Conservation (phyloP, 2,329 filamentous ascomycete species). For the Domatiomyces catenatus region DNA sequence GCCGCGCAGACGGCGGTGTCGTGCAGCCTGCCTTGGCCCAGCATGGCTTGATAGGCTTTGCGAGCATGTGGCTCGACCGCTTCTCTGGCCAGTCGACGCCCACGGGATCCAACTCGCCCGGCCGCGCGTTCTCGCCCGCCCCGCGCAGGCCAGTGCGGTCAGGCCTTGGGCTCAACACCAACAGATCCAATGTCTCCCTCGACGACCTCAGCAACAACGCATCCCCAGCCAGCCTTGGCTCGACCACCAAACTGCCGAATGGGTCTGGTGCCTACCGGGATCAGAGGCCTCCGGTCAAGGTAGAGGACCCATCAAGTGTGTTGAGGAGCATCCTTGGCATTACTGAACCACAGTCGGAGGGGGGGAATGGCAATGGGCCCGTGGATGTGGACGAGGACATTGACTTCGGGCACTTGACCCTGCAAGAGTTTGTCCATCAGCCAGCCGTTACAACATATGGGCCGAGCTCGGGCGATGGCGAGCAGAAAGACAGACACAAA, state of each 20-base stretch:
- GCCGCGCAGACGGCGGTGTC: not conserved
- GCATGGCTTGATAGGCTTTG: slow-evolving; percentile 1
- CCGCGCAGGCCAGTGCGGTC: slow-evolving; percentile 53
- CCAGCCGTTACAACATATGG: slow-evolving; percentile 46
- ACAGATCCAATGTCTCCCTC: slow-evolving; percentile 59
- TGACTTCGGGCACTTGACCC: slow-evolving; percentile 62
- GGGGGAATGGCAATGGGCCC: slow-evolving; percentile 6
- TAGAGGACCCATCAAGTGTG: slow-evolving; percentile 55
- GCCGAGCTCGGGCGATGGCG: slow-evolving; percentile 38
- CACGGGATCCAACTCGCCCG: slow-evolving; percentile 47
- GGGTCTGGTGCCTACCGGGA: slow-evolving; percentile 52
- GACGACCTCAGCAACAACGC: slow-evolving; percentile 51
- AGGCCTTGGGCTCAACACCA: slow-evolving; percentile 49
- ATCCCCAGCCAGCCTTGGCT: slow-evolving; percentile 59
- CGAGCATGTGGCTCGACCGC: slow-evolving; percentile 74
- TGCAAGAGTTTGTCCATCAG: slow-evolving; percentile 51
- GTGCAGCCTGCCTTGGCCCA: not conserved
- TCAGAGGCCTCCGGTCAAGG: slow-evolving; percentile 36
- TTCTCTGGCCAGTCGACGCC: slow-evolving; percentile 56
- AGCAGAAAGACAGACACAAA: slow-evolving; percentile 65
- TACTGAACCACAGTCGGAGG: not conserved
- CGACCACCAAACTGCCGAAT: slow-evolving; percentile 49
- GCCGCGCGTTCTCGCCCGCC: slow-evolving; percentile 57
- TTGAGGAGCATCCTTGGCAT: slow-evolving; percentile 45
- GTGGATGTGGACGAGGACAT: slow-evolving; percentile 45